Evolutionary conservation across 768 basidiomycete species (phyloP), one percentile per base, ranked within the genome.

Genomic region (Suillus americanus): DNA sequence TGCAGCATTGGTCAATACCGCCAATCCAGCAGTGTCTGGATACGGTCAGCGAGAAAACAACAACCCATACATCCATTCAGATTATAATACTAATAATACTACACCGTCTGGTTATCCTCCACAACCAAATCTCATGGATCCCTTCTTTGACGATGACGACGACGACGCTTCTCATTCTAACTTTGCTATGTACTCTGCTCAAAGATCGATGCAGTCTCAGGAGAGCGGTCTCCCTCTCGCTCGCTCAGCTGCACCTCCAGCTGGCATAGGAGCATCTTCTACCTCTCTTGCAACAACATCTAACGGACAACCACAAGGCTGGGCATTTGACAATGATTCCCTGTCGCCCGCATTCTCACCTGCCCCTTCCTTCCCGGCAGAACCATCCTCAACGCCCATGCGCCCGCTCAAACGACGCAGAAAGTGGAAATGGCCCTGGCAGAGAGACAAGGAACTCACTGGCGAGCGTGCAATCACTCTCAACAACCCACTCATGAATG

Each of bases 381-480:
- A 63, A 9, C 65, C 74, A 16, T 45, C 69, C 9, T 25, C 68
- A 61, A 65, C 62, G 28, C 65, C 72, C 35, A 68, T 64, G 38
- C 28, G 35, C 55, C 64, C 54, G 53, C 18, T 28, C 50, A 63
- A 64, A 8, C 69, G 65, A 60, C 67, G 69, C 60, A 66, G 78
- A 62, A 73, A 69, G 40, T 92, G 90, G 89, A 89, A 81, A 73
- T 95, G 92, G 91, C 92, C 92, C 54, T 95, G 93, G 93, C 73
- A 86, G 75, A 91, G 86, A 77, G 86, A 87, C 64, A 78, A 83
- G 71, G 81, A 79, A n/a, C 75, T 85, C 63, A 78, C 79, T 8
- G 92, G 92, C 28, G 92, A 95, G 76, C 83, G 97, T 61, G 77
- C 92, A 61, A 86, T 99, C 63, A 85, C 88, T 16, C 84, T 98